Evolutionary conservation across 2,329 filamentous ascomycete species (phyloP).

Genomic region (Saccharata proteae): DNA sequence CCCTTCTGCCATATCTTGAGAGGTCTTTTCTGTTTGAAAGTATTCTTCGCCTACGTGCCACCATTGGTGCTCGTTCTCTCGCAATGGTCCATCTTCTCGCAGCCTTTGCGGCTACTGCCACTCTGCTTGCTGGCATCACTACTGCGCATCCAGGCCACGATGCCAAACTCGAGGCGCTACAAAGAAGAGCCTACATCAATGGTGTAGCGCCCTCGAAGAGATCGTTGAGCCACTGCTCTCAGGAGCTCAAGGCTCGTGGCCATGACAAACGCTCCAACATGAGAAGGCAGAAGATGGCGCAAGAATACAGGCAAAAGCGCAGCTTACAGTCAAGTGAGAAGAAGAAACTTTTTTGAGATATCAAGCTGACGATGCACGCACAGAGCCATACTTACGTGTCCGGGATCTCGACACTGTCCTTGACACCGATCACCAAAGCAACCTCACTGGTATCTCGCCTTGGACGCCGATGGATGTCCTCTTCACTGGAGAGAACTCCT

Average conservation of each 20-base stretch:
- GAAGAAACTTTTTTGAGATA: too few relatives aligned
- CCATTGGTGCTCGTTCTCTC: too few relatives aligned
- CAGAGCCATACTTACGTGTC: too few relatives aligned
- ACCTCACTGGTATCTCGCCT: conserved; percentile 17
- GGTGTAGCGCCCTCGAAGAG: too few relatives aligned
- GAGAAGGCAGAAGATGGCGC: conserved; percentile 29
- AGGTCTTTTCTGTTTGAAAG: too few relatives aligned
- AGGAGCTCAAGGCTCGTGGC: conserved; percentile 25
- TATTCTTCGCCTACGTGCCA: too few relatives aligned
- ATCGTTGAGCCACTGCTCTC: conserved; percentile 27
- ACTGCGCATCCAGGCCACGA: conserved; percentile 27
- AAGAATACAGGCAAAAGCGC: too few relatives aligned
- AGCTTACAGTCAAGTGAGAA: too few relatives aligned
- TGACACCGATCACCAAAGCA: conserved; percentile 16
- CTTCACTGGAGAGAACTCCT: conserved; percentile 20
- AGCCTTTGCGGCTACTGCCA: too few relatives aligned
- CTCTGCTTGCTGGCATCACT: conserved; percentile 2
- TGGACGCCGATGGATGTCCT: conserved; percentile 15
- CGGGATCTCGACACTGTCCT: conserved; percentile 13
- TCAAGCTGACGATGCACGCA: too few relatives aligned
- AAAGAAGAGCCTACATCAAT: too few relatives aligned
- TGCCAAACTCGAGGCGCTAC: conserved; percentile 23
- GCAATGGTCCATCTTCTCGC: conserved; percentile 15
- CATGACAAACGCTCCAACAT: conserved; percentile 27
- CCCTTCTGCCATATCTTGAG: too few relatives aligned